Conservation (phyloP, 2,329 filamentous ascomycete genomes). For the Pestalotiopsis sp. region DNA sequence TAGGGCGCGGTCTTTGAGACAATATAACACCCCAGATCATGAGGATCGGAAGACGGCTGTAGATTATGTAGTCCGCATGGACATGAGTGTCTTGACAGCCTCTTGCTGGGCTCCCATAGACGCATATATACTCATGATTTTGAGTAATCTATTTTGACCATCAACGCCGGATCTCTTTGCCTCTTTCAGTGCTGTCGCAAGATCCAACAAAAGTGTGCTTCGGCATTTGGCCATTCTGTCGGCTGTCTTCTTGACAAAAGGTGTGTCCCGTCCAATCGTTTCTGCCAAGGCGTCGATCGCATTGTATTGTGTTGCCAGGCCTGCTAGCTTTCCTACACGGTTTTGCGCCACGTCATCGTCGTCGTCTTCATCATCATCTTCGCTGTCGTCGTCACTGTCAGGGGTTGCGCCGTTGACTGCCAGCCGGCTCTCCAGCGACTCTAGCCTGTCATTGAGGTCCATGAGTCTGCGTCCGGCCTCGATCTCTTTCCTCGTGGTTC, state of each 20-base stretch:
- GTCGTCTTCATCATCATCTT: conserved; percentile 29
- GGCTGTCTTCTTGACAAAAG: conserved; percentile 54
- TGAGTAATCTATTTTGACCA: conserved; percentile 51
- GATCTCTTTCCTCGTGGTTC: conserved; percentile 63
- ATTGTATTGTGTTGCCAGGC: conserved; percentile 49
- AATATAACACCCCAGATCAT: background rate
- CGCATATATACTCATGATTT: conserved; percentile 56
- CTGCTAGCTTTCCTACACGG: conserved; percentile 48
- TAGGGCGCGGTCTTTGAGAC: background rate
- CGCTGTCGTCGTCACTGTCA: conserved; percentile 38
- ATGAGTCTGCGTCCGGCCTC: conserved; percentile 64
- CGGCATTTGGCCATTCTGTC: conserved; percentile 56
- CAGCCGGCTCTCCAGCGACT: conserved; percentile 65
- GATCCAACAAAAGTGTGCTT: conserved; percentile 59
- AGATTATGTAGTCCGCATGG: conserved; percentile 24
- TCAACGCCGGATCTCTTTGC: conserved; percentile 43
- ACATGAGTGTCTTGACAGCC: conserved; percentile 52
- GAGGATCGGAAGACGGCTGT: background rate
- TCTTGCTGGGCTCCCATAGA: conserved; percentile 54
- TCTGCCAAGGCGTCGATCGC: conserved; percentile 44
- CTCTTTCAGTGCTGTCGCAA: conserved; percentile 51
- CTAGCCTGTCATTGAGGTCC: conserved; percentile 66
- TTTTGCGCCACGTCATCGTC: conserved; percentile 43
- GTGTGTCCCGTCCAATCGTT: conserved; percentile 47
- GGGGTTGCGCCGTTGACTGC: conserved; percentile 50